Evolutionary conservation across 805 yeast species (phyloP).

Genomic region (Yueomyces sp.): DNA sequence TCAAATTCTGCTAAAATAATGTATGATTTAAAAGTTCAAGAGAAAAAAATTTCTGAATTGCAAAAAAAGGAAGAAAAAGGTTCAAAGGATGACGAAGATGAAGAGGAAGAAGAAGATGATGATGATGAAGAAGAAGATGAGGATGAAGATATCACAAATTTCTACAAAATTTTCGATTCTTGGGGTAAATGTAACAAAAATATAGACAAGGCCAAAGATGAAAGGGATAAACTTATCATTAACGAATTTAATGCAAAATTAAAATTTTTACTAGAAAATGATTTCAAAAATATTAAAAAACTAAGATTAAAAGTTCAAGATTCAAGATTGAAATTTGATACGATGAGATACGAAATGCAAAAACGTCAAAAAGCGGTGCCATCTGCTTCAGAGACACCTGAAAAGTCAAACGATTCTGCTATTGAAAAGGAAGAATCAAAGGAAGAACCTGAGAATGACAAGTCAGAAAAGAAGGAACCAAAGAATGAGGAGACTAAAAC

Average conservation of each 20-base stretch:
- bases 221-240: constrained; percentile 53
- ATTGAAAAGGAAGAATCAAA: constrained; percentile 3
- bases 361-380: constrained; percentile 51
- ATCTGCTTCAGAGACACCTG: constrained; percentile 38
- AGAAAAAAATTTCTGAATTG: constrained; percentile 8
- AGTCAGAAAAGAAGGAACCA: constrained; percentile 1
- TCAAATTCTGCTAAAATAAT: constrained; percentile 35
- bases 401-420: not conserved
- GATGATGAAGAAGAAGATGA: constrained; percentile 28
- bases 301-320: constrained; percentile 57
- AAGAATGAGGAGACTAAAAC: constrained; percentile 1
- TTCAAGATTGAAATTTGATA: constrained; percentile 58
- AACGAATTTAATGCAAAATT: constrained; percentile 46
- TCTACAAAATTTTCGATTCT: constrained; percentile 30
- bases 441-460: constrained; percentile 1
- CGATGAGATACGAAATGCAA: constrained; percentile 43
- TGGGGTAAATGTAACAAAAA: constrained; percentile 41
- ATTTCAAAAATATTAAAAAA: constrained; percentile 46
- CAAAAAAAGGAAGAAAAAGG: constrained; percentile 17
- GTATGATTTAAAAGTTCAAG: constrained; percentile 12
- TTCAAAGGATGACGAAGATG: constrained; percentile 20
- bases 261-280: constrained; percentile 37
- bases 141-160: constrained; percentile 38
- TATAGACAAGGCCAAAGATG: constrained; percentile 55
- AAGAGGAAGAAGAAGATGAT: constrained; percentile 17